phyloP scores from a whole-genome alignment of 306 rosid species.

The Begonia loranthoides region DNA sequence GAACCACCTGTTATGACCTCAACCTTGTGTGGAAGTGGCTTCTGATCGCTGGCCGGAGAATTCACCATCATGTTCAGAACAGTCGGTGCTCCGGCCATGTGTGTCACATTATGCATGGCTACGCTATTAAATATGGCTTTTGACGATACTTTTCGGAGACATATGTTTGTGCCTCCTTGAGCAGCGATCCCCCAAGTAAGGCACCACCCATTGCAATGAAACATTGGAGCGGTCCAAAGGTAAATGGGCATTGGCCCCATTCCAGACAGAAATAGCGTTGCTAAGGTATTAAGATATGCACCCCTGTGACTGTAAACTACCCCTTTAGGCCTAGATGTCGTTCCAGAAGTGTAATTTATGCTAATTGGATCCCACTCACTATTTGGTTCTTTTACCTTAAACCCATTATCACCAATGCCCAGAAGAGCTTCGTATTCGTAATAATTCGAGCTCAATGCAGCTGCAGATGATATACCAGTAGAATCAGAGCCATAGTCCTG shows the following conservation, averaged over 20 bases:
- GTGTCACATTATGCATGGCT: slow-evolving; percentile 46
- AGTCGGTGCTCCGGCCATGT: slow-evolving; percentile 77
- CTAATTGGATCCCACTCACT: slow-evolving; percentile 81
- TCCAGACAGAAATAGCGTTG: slow-evolving; percentile 47
- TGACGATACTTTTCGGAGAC: slow-evolving; percentile 51
- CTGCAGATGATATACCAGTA: slow-evolving; percentile 6
- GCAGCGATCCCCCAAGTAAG: slow-evolving; percentile 79
- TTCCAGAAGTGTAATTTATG: slow-evolving; percentile 78
- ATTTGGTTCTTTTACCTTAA: slow-evolving; percentile 36
- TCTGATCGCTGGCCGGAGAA: slow-evolving; percentile 27
- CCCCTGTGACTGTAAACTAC: slow-evolving; percentile 75
- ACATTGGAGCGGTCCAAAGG: slow-evolving; percentile 85
- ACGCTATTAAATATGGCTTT: slow-evolving; percentile 43
- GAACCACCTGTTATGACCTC: slow-evolving; percentile 56
- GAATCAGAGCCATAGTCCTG: slow-evolving; percentile 22
- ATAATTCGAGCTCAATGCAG: not conserved
- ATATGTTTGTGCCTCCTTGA: slow-evolving; percentile 58
- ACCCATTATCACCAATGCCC: slow-evolving; percentile 24
- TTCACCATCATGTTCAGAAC: slow-evolving; percentile 76
- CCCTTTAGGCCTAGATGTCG: slow-evolving; percentile 88
- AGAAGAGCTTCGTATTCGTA: slow-evolving; percentile 54
- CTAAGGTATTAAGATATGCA: slow-evolving; percentile 66
- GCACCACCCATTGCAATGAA: slow-evolving; percentile 92
- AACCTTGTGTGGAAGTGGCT: slow-evolving; percentile 44
- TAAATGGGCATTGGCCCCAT: slow-evolving; percentile 59